A percentile compares a stretch with the other conserved stretches of the same genome.
phyloP scores from a whole-genome alignment of 371 early-diverging fungal species.

The Fennellomyces sp. region DNA sequence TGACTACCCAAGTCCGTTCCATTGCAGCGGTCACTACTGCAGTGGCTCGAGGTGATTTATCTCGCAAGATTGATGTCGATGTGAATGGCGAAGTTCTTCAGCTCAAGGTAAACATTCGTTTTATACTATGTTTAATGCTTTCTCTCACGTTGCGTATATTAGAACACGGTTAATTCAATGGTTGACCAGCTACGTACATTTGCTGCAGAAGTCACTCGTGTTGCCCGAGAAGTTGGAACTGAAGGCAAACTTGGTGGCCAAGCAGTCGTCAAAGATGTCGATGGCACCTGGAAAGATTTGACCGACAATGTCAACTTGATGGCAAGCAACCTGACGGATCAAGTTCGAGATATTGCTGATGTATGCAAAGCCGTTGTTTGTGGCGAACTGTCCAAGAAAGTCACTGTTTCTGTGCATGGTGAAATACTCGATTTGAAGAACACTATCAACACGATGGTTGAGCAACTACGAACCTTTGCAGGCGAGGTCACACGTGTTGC shows the following conservation, averaged over 20 bases:
- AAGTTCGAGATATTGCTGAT: conserved; percentile 52
- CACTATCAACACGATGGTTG: conserved; percentile 50
- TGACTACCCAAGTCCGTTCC: conserved; percentile 59
- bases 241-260: conserved; percentile 64
- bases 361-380: conserved; percentile 63
- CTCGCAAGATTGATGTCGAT: conserved; percentile 57
- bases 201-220: conserved; percentile 58
- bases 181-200: conserved; percentile 35
- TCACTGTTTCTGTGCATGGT: conserved; percentile 32
- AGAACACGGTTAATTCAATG: conserved; percentile 38
- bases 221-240: conserved; percentile 62
- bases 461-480: conserved; percentile 44
- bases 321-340: conserved; percentile 60
- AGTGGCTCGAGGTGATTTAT: conserved; percentile 55
- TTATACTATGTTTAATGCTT: conserved; percentile 13
- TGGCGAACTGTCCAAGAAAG: conserved; percentile 43
- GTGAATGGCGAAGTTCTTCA: conserved; percentile 30
- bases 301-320: conserved; percentile 64
- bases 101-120: conserved; percentile 19
- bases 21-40: conserved; percentile 59
- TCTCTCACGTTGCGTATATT: conserved; percentile 46
- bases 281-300: conserved; percentile 75
- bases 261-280: conserved; percentile 59
- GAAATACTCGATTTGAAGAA: conserved; percentile 43
- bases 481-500: conserved; percentile 47